phyloP scores from a whole-genome alignment of 2,329 filamentous ascomycete genomes.

The Emericellopsis atlantica region DNA sequence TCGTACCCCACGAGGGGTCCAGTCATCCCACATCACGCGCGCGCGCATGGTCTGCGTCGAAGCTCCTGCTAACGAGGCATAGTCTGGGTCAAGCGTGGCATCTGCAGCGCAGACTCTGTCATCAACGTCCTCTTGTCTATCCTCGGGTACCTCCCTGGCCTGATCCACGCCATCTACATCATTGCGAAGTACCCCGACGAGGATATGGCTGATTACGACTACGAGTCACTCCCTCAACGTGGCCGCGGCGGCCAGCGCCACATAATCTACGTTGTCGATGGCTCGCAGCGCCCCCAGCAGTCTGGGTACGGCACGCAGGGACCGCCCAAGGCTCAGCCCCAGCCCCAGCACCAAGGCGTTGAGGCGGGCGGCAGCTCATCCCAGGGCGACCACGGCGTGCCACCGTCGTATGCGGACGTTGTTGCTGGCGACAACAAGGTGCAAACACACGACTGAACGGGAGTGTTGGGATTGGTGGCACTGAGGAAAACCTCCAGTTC shows the following conservation, averaged over 20 bases:
- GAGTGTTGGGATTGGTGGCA: too few species aligned
- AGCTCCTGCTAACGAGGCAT: conserved; percentile 9
- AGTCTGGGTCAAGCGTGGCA: conserved; percentile 95
- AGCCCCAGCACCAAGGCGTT: conserved; percentile 21
- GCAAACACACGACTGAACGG: conserved; percentile 35
- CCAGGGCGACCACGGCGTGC: conserved; percentile 33
- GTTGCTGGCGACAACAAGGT: conserved; percentile 86
- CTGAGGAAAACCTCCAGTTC: too few species aligned
- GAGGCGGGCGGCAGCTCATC: conserved; percentile 25
- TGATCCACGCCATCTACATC: conserved; percentile 96
- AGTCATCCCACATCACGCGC: not conserved
- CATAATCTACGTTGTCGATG: conserved; percentile 3
- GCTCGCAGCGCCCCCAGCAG: conserved; percentile 9
- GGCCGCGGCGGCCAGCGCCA: conserved; percentile 32
- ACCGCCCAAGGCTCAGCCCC: conserved; percentile 13
- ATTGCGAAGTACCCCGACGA: conserved; percentile 89
- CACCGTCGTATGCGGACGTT: conserved; percentile 83
- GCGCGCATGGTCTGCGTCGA: not conserved
- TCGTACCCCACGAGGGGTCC: conserved; percentile 10
- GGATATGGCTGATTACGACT: conserved; percentile 42
- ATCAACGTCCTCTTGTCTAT: conserved; percentile 90
- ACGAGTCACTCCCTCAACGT: conserved; percentile 47
- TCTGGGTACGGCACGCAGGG: conserved; percentile 8
- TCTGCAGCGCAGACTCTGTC: conserved; percentile 84
- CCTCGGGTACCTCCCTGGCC: conserved; percentile 70